Conservation (phyloP, 345 rosid genomes). For the Hypericum perforatum region DNA sequence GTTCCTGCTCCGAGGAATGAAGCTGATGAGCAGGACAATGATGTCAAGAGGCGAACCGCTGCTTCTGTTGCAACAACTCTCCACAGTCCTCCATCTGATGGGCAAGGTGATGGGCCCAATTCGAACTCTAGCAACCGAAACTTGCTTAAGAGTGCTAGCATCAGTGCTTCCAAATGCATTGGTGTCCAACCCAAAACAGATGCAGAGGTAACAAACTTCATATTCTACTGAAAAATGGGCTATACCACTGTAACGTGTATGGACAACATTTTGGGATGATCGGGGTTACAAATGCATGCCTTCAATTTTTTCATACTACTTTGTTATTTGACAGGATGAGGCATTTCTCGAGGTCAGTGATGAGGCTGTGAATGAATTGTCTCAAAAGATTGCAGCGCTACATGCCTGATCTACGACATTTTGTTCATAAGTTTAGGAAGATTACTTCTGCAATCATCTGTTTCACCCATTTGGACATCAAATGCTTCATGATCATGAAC, state of each 20-base stretch:
- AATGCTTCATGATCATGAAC: no score
- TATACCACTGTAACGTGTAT: no score
- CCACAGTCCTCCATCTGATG: conserved; percentile 32
- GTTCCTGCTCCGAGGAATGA: conserved; percentile 65
- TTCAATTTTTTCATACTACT: conserved; percentile 1
- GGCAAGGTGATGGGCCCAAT: conserved; percentile 30
- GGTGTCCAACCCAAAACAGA: conserved; percentile 38
- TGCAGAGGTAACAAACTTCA: conserved; percentile 34
- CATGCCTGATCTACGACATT: not conserved
- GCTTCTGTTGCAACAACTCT: conserved; percentile 44
- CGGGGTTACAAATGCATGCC: not conserved
- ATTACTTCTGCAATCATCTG: no score
- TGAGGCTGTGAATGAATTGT: conserved; percentile 39
- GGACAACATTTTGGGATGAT: no score
- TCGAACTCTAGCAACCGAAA: conserved; percentile 42
- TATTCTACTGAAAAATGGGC: not conserved
- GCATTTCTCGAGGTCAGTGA: conserved; percentile 33
- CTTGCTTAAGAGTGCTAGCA: conserved; percentile 88
- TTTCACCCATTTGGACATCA: no score
- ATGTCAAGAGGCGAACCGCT: conserved; percentile 30
- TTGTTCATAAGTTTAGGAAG: no score
- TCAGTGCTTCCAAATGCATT: conserved; percentile 87
- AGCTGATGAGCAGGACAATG: conserved; percentile 17
- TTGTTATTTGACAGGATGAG: conserved; percentile 31
- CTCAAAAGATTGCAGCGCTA: conserved; percentile 47